Base-by-base conservation (phyloP, 106 monocot genomes). In the Agapanthus africanus region DNA sequence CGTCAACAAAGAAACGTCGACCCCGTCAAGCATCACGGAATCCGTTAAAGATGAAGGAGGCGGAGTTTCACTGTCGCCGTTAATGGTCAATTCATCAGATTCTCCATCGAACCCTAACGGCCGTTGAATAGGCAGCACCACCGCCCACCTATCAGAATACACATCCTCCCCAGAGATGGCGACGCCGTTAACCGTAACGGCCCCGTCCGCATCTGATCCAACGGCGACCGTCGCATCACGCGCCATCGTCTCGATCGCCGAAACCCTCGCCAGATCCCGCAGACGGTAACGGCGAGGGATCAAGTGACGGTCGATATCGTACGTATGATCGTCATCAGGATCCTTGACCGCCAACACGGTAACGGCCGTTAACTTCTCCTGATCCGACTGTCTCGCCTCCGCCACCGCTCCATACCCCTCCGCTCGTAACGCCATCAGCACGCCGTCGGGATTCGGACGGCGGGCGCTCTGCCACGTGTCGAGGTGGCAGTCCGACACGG, bases 81-180 rank as follows among this genome's bases (percentile, higher is more conserved):
- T n/a, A n/a, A n/a, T n/a, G n/a, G n/a, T n/a, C n/a, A n/a, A n/a
- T n/a, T n/a, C n/a, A n/a, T n/a, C n/a, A n/a, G n/a, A n/a, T n/a
- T n/a, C n/a, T n/a, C n/a, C n/a, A n/a, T 46, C 46, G 46, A 46
- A 46, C 46, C 2, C 16, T 11, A 46, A 19, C 46, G 46, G 46
- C 46, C 1, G 46, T 1, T 46, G 46, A 46, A 62, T 44, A 21
- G 72, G 37, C 10, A 72, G 39, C n/a, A 72, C 61, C 38, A 72
- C 72, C 42, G 72, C 72, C 72, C 72, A 72, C 28, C 40, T 21
- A 42, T 42, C 57, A 2, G 40, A 16, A 44, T 59, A 42, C 14
- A 72, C 41, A 59, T 72, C 72, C 28, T 72, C 61, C 18, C 72
- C 62, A 22, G 41, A 27, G 16, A 72, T 62, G 21, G 39, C 61